Conservation (phyloP, 208 protist species). For the Leishmania tropica region DNA sequence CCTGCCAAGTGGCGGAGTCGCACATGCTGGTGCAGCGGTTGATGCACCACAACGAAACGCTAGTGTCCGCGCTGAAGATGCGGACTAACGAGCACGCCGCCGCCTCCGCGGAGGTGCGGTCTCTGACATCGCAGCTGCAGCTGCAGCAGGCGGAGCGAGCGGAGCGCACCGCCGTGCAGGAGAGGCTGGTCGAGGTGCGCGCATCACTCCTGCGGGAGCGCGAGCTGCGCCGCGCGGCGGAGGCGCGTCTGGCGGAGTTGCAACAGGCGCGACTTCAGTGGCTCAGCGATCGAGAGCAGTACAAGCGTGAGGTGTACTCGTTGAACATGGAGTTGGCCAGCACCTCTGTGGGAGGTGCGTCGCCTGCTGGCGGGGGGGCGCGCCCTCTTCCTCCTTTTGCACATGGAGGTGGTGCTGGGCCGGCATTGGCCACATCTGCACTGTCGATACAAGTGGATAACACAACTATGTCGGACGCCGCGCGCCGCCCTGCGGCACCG, state of each 20-base stretch:
- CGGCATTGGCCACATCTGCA: background rate
- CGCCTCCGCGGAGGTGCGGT: conserved; percentile 7
- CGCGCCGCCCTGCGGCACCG: background rate
- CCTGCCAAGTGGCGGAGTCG: conserved; percentile 4
- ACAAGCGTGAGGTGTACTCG: conserved; percentile 32
- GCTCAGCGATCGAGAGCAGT: conserved; percentile 3
- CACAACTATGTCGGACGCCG: background rate
- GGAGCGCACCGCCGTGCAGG: conserved; percentile 7
- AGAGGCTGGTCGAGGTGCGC: conserved; percentile 10
- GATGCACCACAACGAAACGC: conserved; percentile 14
- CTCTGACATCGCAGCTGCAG: conserved; percentile 15
- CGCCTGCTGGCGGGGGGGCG: background rate
- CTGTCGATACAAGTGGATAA: conserved; percentile 10
- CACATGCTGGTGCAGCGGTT: conserved; percentile 14
- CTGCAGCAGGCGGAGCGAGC: background rate
- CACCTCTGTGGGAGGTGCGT: background rate
- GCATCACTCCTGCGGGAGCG: conserved; percentile 28
- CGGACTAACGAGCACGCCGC: conserved; percentile 13
- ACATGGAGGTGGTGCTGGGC: background rate
- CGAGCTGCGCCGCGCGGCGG: conserved; percentile 20
- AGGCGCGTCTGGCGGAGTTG: conserved; percentile 16
- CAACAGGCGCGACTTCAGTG: conserved; percentile 16
- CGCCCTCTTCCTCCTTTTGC: background rate
- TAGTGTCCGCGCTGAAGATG: conserved; percentile 15
- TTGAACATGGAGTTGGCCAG: conserved; percentile 34